Conservation (phyloP, 805 yeast genomes). For the Ogataea siamensis region DNA sequence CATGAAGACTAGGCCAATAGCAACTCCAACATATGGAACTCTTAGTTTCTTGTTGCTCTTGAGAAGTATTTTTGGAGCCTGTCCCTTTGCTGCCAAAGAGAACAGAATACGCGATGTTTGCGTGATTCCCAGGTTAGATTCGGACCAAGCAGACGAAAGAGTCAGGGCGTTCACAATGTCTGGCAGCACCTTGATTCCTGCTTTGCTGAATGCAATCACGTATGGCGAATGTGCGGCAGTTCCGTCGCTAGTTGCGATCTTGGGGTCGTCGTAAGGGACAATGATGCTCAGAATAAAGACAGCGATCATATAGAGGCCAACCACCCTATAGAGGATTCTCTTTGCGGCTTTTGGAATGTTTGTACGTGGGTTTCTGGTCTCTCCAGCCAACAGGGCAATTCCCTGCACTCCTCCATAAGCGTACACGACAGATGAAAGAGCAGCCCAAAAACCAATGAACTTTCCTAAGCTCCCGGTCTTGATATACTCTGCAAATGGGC, state of each 20-base stretch:
- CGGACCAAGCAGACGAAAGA: constrained; percentile 45
- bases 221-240: constrained; percentile 74
- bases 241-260: constrained; percentile 42
- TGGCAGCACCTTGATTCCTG: constrained; percentile 60
- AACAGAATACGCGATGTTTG: constrained; percentile 66
- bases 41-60: constrained; percentile 54
- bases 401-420: constrained; percentile 53
- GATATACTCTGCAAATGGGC: constrained; percentile 44
- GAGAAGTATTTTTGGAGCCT: constrained; percentile 63
- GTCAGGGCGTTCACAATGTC: constrained; percentile 72
- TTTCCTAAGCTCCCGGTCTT: constrained; percentile 52
- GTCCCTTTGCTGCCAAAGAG: constrained; percentile 63
- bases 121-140: constrained; percentile 68
- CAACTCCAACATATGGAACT: constrained; percentile 56
- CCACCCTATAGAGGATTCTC: constrained; percentile 24
- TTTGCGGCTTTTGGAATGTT: constrained; percentile 26
- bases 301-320: constrained; percentile 23
- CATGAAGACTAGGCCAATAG: constrained; percentile 41
- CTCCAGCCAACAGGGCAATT: constrained; percentile 25
- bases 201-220: constrained; percentile 68
- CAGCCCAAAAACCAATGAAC: constrained; percentile 40
- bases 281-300: constrained; percentile 44
- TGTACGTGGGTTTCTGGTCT: constrained; percentile 24
- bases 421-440: constrained; percentile 56
- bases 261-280: constrained; percentile 39